Conservation (phyloP, 257 asterid species). For the Solanum paucissectum region DNA sequence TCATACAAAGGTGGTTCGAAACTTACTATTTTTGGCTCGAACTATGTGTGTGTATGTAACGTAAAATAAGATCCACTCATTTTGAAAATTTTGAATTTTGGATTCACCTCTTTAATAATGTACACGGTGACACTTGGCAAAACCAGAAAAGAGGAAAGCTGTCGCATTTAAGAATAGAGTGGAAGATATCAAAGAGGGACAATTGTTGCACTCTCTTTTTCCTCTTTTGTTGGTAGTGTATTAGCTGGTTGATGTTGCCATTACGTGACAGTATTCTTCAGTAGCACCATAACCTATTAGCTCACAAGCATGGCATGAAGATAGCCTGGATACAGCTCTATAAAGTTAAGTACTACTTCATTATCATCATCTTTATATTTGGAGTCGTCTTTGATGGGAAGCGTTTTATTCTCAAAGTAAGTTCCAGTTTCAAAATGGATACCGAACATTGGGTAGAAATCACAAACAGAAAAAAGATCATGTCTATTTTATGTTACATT, state of each 20-base stretch:
- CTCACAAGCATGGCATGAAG: neutral
- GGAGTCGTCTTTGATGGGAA: neutral
- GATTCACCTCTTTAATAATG: neutral
- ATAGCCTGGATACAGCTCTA: neutral
- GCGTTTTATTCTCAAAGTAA: neutral
- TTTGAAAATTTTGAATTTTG: neutral
- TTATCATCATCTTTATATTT: neutral
- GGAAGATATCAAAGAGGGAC: neutral
- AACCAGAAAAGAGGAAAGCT: neutral
- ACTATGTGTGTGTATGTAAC: neutral
- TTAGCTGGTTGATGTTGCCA: conserved; percentile 5
- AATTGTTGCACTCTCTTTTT: neutral
- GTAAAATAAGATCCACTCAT: neutral
- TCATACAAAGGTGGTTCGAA: neutral
- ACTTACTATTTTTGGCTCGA: neutral
- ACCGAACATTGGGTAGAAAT: neutral
- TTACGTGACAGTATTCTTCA: neutral
- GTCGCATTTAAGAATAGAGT: neutral
- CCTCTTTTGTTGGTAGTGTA: neutral
- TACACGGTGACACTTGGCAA: neutral
- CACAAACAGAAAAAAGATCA: neutral
- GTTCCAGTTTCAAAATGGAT: neutral
- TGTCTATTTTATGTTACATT: neutral
- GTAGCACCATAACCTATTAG: neutral
- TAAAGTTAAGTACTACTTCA: neutral